Evolutionary conservation across 2,329 filamentous ascomycete genomes (phyloP), one percentile per base, ranked within the genome.

Genomic region (Trichoderma harzianum): DNA sequence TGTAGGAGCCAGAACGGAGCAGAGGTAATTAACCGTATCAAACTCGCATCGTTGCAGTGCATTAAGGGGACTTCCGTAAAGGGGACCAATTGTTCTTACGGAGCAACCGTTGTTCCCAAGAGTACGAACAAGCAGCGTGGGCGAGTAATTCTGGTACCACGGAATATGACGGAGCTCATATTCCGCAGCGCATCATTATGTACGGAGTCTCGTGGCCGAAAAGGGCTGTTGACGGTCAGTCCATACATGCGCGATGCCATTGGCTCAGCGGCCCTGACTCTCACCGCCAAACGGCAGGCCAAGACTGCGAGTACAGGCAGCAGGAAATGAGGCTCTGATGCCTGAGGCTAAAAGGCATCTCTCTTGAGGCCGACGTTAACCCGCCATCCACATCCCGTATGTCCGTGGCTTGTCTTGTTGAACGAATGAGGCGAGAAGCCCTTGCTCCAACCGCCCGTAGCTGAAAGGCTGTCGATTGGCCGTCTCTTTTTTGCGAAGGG

Each of bases 231-330:
- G 66, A 62, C 28, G 16, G 55, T 30, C 57, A 36, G 53, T 32
- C 60, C 39, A 47, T 57, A 30, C 53, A 60, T 60, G 57, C 57
- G 28, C n/a, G n/a, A n/a, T 65, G 63, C 47, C 47, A 53, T 60
- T 68, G 51, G 65, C 55, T 69, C 47, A 32, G 47, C n/a, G 62
- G 63, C 28, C 26, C 55, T 43, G 57, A 69, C 39, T 53, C 66
- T 69, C 66, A 69, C 66, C 66, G 66, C 66, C 55, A 32, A 62
- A 36, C n/a, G 64, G 26, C 57, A 39, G 16, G 21, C 39, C 36
- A 62, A 34, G 55, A 58, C 47, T 53, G 5, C 43, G 43, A 51
- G 47, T 24, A 53, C 47, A 53, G 43, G 43, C 11, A 65, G 18
- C 43, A 51, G 39, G 18, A 24, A 32, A 11, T 65, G 36, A 64